These are phyloP conservation scores for Candida hungchunana DNA, from an alignment of 805 yeast species.

Conservation along the genomic window DNA sequence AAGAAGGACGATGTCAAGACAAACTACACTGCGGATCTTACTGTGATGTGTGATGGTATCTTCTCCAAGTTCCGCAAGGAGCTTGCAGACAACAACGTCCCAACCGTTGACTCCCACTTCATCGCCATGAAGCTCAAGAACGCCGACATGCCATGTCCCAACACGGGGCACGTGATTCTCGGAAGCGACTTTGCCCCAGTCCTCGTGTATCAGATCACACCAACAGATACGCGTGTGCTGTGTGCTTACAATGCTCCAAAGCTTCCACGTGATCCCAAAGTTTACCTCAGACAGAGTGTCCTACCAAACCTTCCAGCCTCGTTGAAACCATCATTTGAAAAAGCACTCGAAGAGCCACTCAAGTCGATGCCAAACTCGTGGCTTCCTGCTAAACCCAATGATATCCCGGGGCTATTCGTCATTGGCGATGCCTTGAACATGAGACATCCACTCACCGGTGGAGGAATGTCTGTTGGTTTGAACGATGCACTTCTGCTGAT, in stretches of 20 bases:
- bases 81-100: conserved; percentile 54
- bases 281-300: conserved; percentile 58
- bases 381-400: conserved; percentile 71
- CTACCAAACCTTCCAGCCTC: conserved; percentile 63
- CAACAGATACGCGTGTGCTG: conserved; percentile 77
- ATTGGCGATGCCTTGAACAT: conserved; percentile 93
- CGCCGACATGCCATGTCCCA: conserved; percentile 68
- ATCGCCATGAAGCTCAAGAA: conserved; percentile 75
- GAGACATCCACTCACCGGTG: conserved; percentile 98
- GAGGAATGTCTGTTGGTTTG: conserved; percentile 98
- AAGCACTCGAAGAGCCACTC: conserved; percentile 59
- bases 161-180: conserved; percentile 86
- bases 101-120: conserved; percentile 76
- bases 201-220: conserved; percentile 80
- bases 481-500: conserved; percentile 75
- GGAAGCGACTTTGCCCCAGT: conserved; percentile 81
- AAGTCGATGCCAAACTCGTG: conserved; percentile 93
- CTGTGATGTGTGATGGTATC: conserved; percentile 88
- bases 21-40: conserved; percentile 54
- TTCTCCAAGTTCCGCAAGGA: conserved; percentile 87
- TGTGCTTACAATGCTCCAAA: conserved; percentile 78
- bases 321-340: conserved; percentile 61
- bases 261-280: conserved; percentile 65
- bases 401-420: conserved; percentile 69
- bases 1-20: conserved; percentile 42